A percentile compares a stretch with the other conserved stretches of the same genome.
These are phyloP conservation scores for Lactifluus piperatus DNA, from an alignment of 768 basidiomycete genomes.

Conservation along the genomic window DNA sequence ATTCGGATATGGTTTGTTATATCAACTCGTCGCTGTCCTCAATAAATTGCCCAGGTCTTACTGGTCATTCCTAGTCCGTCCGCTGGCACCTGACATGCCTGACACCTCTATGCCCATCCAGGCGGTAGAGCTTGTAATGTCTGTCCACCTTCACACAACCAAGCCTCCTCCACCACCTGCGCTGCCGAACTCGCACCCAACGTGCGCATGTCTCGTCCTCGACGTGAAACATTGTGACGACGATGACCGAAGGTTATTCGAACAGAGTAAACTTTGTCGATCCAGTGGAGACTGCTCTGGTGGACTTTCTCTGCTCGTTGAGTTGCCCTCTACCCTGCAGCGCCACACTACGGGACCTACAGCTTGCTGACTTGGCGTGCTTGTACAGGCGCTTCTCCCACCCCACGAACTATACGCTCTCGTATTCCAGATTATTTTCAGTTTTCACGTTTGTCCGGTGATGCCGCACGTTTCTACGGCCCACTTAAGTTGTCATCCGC, in stretches of 20 bases:
- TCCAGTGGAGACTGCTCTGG: neutral
- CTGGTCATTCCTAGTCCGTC: constrained; percentile 4
- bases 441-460: constrained; percentile 7
- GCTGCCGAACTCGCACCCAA: neutral
- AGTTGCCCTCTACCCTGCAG: constrained; percentile 5
- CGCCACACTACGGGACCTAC: neutral
- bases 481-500: constrained; percentile 14
- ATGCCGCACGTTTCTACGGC: constrained; percentile 5
- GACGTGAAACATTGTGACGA: constrained; percentile 2
- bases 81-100: constrained; percentile 6
- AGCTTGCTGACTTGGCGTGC: constrained; percentile 11
- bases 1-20: neutral
- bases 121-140: constrained; percentile 7
- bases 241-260: neutral
- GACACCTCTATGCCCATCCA: neutral
- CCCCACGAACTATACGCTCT: constrained; percentile 4
- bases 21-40: constrained; percentile 1
- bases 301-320: constrained; percentile 14
- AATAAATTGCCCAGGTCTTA: constrained; percentile 8
- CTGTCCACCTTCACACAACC: neutral
- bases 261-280: neutral
- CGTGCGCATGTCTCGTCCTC: neutral
- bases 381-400: constrained; percentile 8
- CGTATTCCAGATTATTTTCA: constrained; percentile 6
- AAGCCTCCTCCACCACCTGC: neutral